Percentiles rank a stretch among this genome's conserved stretches.
Evolutionary conservation across 2,329 filamentous ascomycete species (phyloP).

Genomic region (Nakataea oryzae): DNA sequence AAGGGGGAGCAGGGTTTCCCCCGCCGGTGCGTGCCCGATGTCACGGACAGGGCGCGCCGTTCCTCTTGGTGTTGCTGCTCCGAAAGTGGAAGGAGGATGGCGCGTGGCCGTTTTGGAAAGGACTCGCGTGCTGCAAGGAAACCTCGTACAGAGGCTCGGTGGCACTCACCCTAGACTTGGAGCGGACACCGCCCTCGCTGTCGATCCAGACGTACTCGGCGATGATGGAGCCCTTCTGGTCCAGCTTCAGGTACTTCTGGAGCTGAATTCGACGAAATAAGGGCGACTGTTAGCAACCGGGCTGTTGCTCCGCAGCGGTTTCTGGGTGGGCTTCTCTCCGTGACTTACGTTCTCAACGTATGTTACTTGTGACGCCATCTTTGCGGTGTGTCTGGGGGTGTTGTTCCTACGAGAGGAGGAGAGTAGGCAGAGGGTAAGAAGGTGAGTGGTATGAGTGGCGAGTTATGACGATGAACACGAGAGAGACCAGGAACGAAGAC

Average conservation of each 20-base stretch:
- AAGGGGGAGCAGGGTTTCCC: not conserved
- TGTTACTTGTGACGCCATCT: conserved; percentile 2
- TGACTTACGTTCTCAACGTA: conserved; percentile 1
- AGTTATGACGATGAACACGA: no score
- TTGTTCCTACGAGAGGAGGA: not conserved
- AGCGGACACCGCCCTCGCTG: conserved; percentile 69
- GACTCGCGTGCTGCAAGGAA: not conserved
- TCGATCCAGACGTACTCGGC: conserved; percentile 75
- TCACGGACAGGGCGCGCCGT: not conserved
- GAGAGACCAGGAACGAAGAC: not conserved
- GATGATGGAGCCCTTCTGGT: conserved; percentile 81
- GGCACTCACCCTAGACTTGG: conserved; percentile 83
- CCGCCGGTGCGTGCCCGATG: not conserved
- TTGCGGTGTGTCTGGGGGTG: not conserved
- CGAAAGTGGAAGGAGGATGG: not conserved
- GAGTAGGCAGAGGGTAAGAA: not conserved
- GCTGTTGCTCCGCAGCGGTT: not conserved
- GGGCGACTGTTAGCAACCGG: not conserved
- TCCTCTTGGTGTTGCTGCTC: no score
- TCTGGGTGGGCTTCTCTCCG: no score
- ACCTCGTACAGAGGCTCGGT: not conserved
- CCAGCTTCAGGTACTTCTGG: conserved; percentile 82
- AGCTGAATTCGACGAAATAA: conserved; percentile 45
- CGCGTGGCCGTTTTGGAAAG: no score
- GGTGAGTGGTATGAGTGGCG: not conserved